phyloP scores from a whole-genome alignment of 345 rosid genomes.

The Cardamine occulta region DNA sequence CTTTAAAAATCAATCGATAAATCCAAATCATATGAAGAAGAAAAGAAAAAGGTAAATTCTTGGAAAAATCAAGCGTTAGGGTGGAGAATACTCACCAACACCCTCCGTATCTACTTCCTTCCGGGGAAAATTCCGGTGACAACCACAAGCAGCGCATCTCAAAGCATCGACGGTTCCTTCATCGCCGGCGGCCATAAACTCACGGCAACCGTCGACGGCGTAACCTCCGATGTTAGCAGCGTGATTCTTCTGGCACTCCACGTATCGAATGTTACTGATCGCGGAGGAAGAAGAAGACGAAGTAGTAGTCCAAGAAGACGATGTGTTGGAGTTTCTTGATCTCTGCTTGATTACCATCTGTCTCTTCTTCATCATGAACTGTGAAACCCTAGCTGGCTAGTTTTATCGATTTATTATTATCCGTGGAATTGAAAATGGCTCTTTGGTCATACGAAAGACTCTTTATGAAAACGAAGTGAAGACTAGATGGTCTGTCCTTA shows the following conservation, averaged over 20 bases:
- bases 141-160: slow-evolving; percentile 76
- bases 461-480: slow-evolving; percentile 24
- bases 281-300: slow-evolving; percentile 51
- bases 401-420: neutral
- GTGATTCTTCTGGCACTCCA: slow-evolving; percentile 82
- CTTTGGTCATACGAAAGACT: slow-evolving; percentile 40
- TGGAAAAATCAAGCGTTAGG: slow-evolving; percentile 47
- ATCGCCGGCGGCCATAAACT: slow-evolving; percentile 67
- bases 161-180: slow-evolving; percentile 55
- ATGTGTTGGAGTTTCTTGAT: slow-evolving; percentile 42
- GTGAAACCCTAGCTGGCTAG: slow-evolving; percentile 49
- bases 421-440: slow-evolving; percentile 20
- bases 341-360: slow-evolving; percentile 53
- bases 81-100: slow-evolving; percentile 69
- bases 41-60: neutral
- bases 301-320: slow-evolving; percentile 42
- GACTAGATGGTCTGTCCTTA: slow-evolving; percentile 16
- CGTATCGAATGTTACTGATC: slow-evolving; percentile 48
- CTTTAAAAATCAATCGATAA: slow-evolving; percentile 35
- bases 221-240: slow-evolving; percentile 78
- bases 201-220: slow-evolving; percentile 82
- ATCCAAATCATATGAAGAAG: slow-evolving; percentile 14
- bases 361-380: slow-evolving; percentile 56
- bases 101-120: slow-evolving; percentile 65
- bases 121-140: slow-evolving; percentile 77